Conservation (phyloP, 805 yeast genomes). For the Metschnikowia sp. region DNA sequence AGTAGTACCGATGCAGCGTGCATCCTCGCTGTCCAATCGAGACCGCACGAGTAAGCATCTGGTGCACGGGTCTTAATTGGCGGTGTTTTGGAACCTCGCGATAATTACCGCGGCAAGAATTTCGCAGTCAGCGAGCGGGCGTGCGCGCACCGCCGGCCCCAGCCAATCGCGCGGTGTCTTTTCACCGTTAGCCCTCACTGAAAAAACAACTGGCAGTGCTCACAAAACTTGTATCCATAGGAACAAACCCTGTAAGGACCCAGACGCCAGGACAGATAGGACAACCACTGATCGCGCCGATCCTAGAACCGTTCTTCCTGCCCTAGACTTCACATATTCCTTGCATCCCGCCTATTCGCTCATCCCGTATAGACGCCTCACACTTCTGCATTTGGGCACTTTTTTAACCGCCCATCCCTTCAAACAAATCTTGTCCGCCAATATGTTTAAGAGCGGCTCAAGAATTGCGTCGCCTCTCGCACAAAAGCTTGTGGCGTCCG, state of each 20-base stretch:
- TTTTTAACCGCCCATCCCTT: slow-evolving; percentile 1
- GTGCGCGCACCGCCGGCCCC: slow-evolving; percentile 16
- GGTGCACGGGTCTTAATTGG: too few species aligned
- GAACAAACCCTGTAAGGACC: slow-evolving; percentile 1
- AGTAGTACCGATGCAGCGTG: too few species aligned
- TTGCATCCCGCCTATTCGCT: not conserved
- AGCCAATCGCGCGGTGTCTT: slow-evolving; percentile 22
- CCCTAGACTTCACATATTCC: not conserved
- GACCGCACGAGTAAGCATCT: too few species aligned
- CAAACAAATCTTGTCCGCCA: not conserved
- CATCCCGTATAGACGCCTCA: too few species aligned
- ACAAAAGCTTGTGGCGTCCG: slow-evolving; percentile 56
- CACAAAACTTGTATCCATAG: not conserved
- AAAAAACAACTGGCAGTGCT: slow-evolving; percentile 8
- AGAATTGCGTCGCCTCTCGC: slow-evolving; percentile 21
- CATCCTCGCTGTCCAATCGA: too few species aligned
- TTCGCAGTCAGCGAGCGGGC: slow-evolving; percentile 1
- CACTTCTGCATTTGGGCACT: not conserved
- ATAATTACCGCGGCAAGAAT: too few species aligned
- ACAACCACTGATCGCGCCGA: not conserved
- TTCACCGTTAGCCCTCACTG: slow-evolving; percentile 15
- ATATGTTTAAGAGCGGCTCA: slow-evolving; percentile 18
- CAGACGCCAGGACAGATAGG: slow-evolving; percentile 2
- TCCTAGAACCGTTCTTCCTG: too few species aligned
- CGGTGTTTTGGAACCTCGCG: too few species aligned